Evolutionary conservation across 192 early-diverging fungal species (phyloP).

Genomic region (Entophlyctis helioformis): DNA sequence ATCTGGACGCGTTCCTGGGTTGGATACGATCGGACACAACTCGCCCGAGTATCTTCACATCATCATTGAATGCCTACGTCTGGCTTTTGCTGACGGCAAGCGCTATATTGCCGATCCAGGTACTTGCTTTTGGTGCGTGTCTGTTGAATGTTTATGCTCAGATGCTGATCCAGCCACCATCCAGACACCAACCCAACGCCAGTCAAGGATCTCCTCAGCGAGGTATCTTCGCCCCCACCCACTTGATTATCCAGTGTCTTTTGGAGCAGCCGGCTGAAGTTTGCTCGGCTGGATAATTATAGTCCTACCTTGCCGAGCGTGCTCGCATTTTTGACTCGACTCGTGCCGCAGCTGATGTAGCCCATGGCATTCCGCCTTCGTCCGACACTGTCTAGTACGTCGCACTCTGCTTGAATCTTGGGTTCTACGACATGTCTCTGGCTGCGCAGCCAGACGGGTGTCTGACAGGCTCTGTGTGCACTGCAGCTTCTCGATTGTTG

Average conservation of each 20-base stretch:
- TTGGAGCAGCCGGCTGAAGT: too few relatives aligned
- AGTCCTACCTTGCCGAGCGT: slow-evolving; percentile 43
- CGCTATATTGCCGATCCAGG: slow-evolving; percentile 57
- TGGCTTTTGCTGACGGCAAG: slow-evolving; percentile 70
- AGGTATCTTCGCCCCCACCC: too few relatives aligned
- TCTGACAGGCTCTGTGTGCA: too few relatives aligned
- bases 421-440: too few relatives aligned
- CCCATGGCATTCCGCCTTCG: slow-evolving; percentile 47
- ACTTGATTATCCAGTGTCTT: too few relatives aligned
- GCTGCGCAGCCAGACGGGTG: too few relatives aligned
- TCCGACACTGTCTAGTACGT: slow-evolving; percentile 56
- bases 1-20: slow-evolving; percentile 11
- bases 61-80: slow-evolving; percentile 51
- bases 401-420: not conserved
- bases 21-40: slow-evolving; percentile 21
- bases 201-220: slow-evolving; percentile 36
- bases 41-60: slow-evolving; percentile 51
- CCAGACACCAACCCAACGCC: slow-evolving; percentile 16
- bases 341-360: slow-evolving; percentile 31
- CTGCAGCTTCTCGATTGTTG: slow-evolving; percentile 47
- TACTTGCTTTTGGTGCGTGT: too few relatives aligned
- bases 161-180: not conserved
- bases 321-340: slow-evolving; percentile 39
- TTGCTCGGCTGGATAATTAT: too few relatives aligned
- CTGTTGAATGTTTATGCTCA: too few relatives aligned